A percentile compares a stretch with the other conserved stretches of the same genome.
phyloP scores from a whole-genome alignment of 805 yeast genomes.

The Nakazawaea ambrosiae region DNA sequence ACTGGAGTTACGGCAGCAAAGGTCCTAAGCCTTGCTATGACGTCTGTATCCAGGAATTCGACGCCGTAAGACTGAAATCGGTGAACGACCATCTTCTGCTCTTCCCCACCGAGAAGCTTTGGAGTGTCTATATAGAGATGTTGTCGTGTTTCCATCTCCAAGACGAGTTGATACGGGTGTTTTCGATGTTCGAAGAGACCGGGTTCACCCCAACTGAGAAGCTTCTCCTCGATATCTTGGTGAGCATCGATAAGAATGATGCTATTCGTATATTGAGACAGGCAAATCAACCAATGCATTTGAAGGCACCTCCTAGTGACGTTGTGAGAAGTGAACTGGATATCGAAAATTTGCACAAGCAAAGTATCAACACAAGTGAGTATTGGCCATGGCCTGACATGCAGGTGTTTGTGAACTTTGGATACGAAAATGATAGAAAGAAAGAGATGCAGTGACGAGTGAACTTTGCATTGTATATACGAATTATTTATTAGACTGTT shows the following conservation, averaged over 20 bases:
- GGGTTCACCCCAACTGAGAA: constrained; percentile 2
- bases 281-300: background rate
- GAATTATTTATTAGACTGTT: too few species aligned
- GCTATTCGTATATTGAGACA: constrained; percentile 7
- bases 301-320: background rate
- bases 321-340: constrained; percentile 4
- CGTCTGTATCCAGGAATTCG: constrained; percentile 3
- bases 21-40: constrained; percentile 2
- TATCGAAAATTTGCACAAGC: background rate
- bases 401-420: constrained; percentile 5
- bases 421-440: background rate
- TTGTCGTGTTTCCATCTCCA: background rate
- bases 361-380: background rate
- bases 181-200: constrained; percentile 2
- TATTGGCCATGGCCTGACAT: constrained; percentile 10
- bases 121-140: constrained; percentile 4
- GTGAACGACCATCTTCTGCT: background rate
- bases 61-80: background rate
- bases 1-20: constrained; percentile 1
- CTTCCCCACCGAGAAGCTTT: constrained; percentile 1
- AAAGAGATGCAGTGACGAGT: background rate
- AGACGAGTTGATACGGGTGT: constrained; percentile 3
- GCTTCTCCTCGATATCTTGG: constrained; percentile 3
- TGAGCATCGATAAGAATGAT: constrained; percentile 1
- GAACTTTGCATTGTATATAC: too few species aligned